Conservation (phyloP, 2,329 filamentous ascomycete species). For the Exophiala viscosa region DNA sequence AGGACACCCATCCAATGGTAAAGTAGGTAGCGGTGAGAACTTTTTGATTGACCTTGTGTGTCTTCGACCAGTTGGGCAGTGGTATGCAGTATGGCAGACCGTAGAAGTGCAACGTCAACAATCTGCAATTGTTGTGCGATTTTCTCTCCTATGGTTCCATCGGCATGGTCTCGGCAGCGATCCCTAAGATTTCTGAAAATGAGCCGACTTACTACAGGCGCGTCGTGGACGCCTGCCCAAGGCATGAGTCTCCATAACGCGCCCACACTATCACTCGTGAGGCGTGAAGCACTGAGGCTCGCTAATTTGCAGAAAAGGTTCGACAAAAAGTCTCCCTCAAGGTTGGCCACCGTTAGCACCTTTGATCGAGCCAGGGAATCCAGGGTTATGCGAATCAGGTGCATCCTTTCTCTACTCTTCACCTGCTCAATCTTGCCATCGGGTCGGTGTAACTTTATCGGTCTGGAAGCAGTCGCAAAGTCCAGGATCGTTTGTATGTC, state of each 20-base stretch:
- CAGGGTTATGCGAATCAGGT: conserved; percentile 5
- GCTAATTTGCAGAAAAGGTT: conserved; percentile 9
- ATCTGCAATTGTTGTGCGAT: conserved; percentile 2
- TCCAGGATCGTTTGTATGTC: conserved; percentile 15
- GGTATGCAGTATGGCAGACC: conserved; percentile 3
- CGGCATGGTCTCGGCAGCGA: neutral
- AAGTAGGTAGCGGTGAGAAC: conserved; percentile 8
- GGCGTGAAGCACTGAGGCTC: neutral
- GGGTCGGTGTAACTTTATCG: neutral
- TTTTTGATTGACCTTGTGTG: neutral
- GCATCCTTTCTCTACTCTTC: conserved; percentile 1
- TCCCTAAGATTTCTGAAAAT: conserved; percentile 2
- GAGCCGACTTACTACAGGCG: conserved; percentile 7
- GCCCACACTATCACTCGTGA: conserved; percentile 1
- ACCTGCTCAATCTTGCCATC: neutral
- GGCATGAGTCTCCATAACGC: conserved; percentile 1
- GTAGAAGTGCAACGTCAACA: neutral
- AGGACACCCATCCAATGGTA: conserved; percentile 15
- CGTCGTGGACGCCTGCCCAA: conserved; percentile 8
- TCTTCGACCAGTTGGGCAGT: conserved; percentile 8
- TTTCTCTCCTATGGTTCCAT: conserved; percentile 1
- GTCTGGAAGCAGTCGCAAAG: neutral
- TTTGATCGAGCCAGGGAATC: conserved; percentile 13
- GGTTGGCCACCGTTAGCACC: conserved; percentile 7
- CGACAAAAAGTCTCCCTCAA: conserved; percentile 12